Evolutionary conservation across 2,329 filamentous ascomycete species (phyloP), one percentile per base, ranked within the genome.

Genomic region (Aspergillus sp.): DNA sequence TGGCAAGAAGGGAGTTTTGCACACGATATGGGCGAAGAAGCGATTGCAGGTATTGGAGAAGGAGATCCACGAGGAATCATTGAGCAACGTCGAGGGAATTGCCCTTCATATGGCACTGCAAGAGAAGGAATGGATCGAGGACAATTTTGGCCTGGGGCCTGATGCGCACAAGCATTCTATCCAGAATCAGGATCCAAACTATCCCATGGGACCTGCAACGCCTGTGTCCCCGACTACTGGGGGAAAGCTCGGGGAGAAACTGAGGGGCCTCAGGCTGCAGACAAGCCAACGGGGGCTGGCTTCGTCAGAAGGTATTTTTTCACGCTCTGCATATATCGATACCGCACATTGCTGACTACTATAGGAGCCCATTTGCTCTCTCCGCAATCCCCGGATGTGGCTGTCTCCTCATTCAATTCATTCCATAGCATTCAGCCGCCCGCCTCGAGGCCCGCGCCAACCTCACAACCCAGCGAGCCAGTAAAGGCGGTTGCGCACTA

Each of bases 21-120:
- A 96, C 73, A 96, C 92, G 2, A 87, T 94, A 61, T 97, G 93
- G 92, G 93, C 91, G 19, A 93, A 93, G 81, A 89, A 91, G 75
- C 84, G 93, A 47, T 80, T 97, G 23, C 86, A 87, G 34, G 88
- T 91, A 64, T 80, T 97, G 52, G 87, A 92, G 55, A 83, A 83
- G 61, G 93, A 97, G 80, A 94, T 96, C 68, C 86, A 85, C 9
- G 80, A 81, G 7, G 93, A 96, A 79, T 85, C 89, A 72, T 84
- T 84, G 68, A 81, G 83, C 65, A 96, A 96, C 72, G 84, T 85
- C 13, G 93, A 97, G 78, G 91, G 93, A 22, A 86, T 97, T 19
- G 93, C 91, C 1, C 79, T 96, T 59, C 87, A 92, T 72, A 96
- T 96, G 89, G 92, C 90, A 0, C 75, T 91, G 52, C 87, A 92